Base-by-base conservation (phyloP, 352 stramenopile genomes). In the Globisporangium sylvaticum region DNA sequence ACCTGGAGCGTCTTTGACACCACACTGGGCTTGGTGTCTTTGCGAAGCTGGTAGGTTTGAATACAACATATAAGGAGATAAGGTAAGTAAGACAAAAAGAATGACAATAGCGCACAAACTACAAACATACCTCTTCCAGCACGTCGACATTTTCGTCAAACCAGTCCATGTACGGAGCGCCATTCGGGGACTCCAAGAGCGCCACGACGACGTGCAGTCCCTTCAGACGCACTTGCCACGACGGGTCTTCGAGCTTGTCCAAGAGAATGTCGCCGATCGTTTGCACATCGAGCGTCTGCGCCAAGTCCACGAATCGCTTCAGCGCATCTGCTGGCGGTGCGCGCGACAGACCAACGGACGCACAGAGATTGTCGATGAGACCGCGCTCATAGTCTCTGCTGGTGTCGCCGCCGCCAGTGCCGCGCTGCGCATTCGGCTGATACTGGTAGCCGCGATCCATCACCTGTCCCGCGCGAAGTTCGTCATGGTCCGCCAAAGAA, bases 121-220 rank as follows among this genome's bases (percentile, higher is more conserved):
- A 9, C 6, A 24, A 50, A 12, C 6, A 22, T 50, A 50, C 42
- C 42, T 89, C 83, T 72, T 96, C 79, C 3, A 96, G 62, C 5
- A 95, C 79, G 52, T 93, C 88, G 20, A 90, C 73, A 54, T 96
- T 95, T 44, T 92, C 88, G 62, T 91, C 83, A 60, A 95, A 92
- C 71, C 88, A 89, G 24, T 90, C 83, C 52, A 84, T 79, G 64
- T 96, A 96, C 1, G 79, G 78, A 15, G 70, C 72, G 18, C 78
- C 78, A 52, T 76, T 79, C 14, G 88, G 78, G 0, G 88, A 92
- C 44, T 89, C 80, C n/a, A 96, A 64, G 27, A 96, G 64, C 25
- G 87, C 85, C 10, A 91, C 67, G 22, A 93, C 82, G 8, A 96
- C 88, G 57, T 92, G 82, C 29, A 96, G 55, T n/a, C 77, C 87